These are phyloP conservation scores for Diutina pseudorugosa DNA, from an alignment of 1,139 yeast genomes.

Conservation along the genomic window DNA sequence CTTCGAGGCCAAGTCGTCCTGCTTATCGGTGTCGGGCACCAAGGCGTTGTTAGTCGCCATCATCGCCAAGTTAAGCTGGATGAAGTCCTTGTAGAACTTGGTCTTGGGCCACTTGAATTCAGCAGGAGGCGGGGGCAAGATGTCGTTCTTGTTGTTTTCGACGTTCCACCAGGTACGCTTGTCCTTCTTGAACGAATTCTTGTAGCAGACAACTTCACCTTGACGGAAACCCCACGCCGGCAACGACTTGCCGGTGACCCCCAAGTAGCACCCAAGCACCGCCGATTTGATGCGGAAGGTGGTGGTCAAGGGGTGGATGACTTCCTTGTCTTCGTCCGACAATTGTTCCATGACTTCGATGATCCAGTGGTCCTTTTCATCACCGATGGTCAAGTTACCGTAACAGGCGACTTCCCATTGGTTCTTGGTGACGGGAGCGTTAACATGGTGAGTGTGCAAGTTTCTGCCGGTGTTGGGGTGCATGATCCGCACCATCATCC, in stretches of 20 bases:
- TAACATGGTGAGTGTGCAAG: constrained; percentile 75
- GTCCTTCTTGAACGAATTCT: constrained; percentile 68
- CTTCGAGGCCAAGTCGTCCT: constrained; percentile 79
- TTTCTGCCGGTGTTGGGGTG: constrained; percentile 82
- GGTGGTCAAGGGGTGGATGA: constrained; percentile 78
- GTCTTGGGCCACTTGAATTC: constrained; percentile 75
- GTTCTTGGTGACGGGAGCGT: constrained; percentile 65
- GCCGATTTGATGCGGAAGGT: constrained; percentile 67
- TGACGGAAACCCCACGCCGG: constrained; percentile 99
- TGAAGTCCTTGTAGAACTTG: constrained; percentile 74
- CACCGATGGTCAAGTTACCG: constrained; percentile 82
- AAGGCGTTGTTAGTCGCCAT: constrained; percentile 97
- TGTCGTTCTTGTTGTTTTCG: constrained; percentile 69
- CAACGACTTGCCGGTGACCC: constrained; percentile 64
- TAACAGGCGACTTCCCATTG: constrained; percentile 87
- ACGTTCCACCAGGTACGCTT: constrained; percentile 98
- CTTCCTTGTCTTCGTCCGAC: constrained; percentile 52
- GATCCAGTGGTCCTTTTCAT: constrained; percentile 86
- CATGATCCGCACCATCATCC: constrained; percentile 63
- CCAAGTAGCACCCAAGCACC: constrained; percentile 70
- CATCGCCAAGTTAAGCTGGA: constrained; percentile 93
- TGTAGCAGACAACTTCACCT: constrained; percentile 86
- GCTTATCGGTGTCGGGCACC: constrained; percentile 85
- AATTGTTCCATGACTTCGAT: constrained; percentile 76
- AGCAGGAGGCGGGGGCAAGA: constrained; percentile 61